phyloP scores from a whole-genome alignment of 2,329 filamentous ascomycete genomes.

The Paracorniculantispora psalliotae region DNA sequence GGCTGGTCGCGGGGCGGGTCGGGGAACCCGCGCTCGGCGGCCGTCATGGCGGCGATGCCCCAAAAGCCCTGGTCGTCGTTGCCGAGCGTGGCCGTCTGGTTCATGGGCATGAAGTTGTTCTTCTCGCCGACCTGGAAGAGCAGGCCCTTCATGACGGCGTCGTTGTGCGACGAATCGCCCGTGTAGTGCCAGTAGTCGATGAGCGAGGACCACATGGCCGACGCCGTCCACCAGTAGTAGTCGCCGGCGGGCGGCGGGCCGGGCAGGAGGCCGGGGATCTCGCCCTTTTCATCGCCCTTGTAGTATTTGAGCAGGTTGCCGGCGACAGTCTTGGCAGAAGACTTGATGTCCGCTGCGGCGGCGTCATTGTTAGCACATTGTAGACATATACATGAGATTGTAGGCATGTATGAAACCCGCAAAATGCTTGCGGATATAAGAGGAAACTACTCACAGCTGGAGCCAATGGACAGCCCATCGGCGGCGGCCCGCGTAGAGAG shows the following conservation, averaged over 20 bases:
- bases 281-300: conserved; percentile 11
- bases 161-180: conserved; percentile 55
- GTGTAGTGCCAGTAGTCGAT: conserved; percentile 64
- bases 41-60: conserved; percentile 67
- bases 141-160: conserved; percentile 48
- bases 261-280: conserved; percentile 27
- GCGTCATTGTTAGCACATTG: not conserved
- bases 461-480: not conserved
- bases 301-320: conserved; percentile 14
- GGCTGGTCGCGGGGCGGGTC: conserved; percentile 54
- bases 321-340: conserved; percentile 11
- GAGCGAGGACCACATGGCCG: conserved; percentile 58
- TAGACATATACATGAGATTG: too few relatives aligned
- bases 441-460: not conserved
- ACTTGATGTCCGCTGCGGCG: conserved; percentile 10
- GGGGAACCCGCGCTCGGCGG: conserved; percentile 65
- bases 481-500: not conserved
- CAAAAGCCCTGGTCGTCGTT: conserved; percentile 73
- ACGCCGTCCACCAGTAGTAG: conserved; percentile 66
- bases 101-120: conserved; percentile 53
- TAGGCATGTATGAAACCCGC: too few relatives aligned
- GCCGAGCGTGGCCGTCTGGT: conserved; percentile 48
- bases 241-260: conserved; percentile 43
- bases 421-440: not conserved
- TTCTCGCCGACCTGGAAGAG: conserved; percentile 50